Evolutionary conservation across 495 filamentous ascomycete genomes (phyloP).

Genomic region (Xanthoparmelia taractica): DNA sequence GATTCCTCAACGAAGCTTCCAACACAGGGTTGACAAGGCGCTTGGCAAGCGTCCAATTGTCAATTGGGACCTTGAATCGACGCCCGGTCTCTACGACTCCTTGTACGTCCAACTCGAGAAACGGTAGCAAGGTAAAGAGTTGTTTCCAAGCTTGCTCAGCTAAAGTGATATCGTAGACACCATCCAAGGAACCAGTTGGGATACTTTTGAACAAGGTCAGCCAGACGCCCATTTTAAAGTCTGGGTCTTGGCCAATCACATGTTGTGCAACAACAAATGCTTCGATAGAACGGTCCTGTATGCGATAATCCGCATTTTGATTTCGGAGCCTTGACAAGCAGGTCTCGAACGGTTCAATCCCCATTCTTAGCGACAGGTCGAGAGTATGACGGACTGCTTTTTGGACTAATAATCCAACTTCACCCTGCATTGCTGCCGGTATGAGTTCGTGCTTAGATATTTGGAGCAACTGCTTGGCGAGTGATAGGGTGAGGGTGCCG

Average conservation of each 20-base stretch:
- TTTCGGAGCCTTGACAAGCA: slow-evolving; percentile 1
- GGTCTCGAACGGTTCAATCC: neutral
- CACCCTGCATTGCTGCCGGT: slow-evolving; percentile 21
- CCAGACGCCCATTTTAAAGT: slow-evolving; percentile 49
- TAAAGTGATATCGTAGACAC: slow-evolving; percentile 37
- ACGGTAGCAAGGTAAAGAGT: slow-evolving; percentile 67
- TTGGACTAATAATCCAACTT: slow-evolving; percentile 31
- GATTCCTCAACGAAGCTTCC: slow-evolving; percentile 52
- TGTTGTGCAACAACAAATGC: slow-evolving; percentile 61
- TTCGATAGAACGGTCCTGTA: slow-evolving; percentile 51
- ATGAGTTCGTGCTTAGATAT: slow-evolving; percentile 37
- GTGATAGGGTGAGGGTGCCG: slow-evolving; percentile 33
- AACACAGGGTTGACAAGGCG: slow-evolving; percentile 58
- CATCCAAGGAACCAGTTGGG: neutral
- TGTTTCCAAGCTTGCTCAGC: slow-evolving; percentile 67
- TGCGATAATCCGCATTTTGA: slow-evolving; percentile 47
- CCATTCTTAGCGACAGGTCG: slow-evolving; percentile 7
- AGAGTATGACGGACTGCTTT: slow-evolving; percentile 30
- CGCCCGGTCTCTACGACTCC: slow-evolving; percentile 54
- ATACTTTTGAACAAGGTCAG: slow-evolving; percentile 43
- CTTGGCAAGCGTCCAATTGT: slow-evolving; percentile 70
- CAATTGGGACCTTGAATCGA: slow-evolving; percentile 45
- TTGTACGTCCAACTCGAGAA: slow-evolving; percentile 62
- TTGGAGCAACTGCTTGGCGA: slow-evolving; percentile 39
- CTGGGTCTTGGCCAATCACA: slow-evolving; percentile 41